Evolutionary conservation across 768 basidiomycete genomes (phyloP).

Genomic region (Lyophyllum atratum): DNA sequence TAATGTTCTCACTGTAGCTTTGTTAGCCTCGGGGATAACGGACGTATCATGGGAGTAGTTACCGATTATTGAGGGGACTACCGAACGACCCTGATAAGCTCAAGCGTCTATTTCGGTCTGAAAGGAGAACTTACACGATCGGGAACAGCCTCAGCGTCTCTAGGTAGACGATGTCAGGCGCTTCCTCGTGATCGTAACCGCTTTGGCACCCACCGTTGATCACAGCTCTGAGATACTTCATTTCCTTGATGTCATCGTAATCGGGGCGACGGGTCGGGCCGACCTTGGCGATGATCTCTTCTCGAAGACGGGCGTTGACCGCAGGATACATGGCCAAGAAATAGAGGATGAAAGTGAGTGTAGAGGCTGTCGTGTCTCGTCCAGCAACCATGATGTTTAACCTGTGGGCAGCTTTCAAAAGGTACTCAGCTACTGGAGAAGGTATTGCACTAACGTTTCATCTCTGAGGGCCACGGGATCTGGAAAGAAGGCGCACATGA

Average conservation of each 20-base stretch:
- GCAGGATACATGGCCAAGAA: constrained; percentile 53
- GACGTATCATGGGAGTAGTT: not conserved
- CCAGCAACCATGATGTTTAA: constrained; percentile 52
- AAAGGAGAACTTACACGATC: constrained; percentile 41
- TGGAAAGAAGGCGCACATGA: constrained; percentile 1
- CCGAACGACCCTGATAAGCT: not conserved
- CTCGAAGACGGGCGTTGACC: constrained; percentile 48
- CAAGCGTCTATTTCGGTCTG: not conserved
- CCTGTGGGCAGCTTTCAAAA: constrained; percentile 16
- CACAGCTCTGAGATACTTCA: constrained; percentile 67
- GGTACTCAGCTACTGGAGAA: not conserved
- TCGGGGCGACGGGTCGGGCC: constrained; percentile 50
- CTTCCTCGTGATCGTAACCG: not conserved
- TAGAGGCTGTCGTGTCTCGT: constrained; percentile 46
- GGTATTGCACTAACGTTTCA: constrained; percentile 39
- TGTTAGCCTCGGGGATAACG: not conserved
- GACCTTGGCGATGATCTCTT: constrained; percentile 57
- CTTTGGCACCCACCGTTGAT: constrained; percentile 51
- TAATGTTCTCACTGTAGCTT: constrained; percentile 44
- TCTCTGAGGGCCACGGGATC: constrained; percentile 50
- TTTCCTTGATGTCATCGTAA: constrained; percentile 57
- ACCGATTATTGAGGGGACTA: constrained; percentile 54
- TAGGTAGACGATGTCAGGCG: constrained; percentile 8
- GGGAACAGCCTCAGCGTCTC: constrained; percentile 62
- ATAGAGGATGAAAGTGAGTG: constrained; percentile 43